Base-by-base conservation (phyloP, 1,284 basidiomycete species). In the Fomitopsis pinicola region DNA sequence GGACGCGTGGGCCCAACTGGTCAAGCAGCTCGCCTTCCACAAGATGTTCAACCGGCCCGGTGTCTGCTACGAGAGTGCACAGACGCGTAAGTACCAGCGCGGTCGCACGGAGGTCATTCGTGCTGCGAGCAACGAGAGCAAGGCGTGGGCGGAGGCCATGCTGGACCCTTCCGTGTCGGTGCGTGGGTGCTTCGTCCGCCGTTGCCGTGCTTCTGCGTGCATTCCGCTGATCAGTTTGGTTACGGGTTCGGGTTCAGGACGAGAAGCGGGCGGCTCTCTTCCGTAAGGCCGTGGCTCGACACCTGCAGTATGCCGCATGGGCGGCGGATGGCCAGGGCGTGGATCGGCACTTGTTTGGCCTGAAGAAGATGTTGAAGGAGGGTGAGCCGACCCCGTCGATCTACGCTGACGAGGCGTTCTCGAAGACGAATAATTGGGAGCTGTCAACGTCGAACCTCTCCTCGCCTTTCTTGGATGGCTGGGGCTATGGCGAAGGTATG, bases 41-140 rank as follows among this genome's bases (percentile, higher is more conserved):
- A 94, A 94, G 77, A 86, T 97, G 82, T 85, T 82, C 69, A 82
- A 83, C 28, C 84, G 92, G 26, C 88, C 91, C 5, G 91, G 86
- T 3, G 88, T 95, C 45, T 93, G 93, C 58, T 99, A 98, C 78
- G 97, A 98, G 81, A 92, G 90, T 64, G 89, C 91, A 15, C 96
- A 98, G 79, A 99, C 97, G 60, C 84, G 97, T 48, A 95, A 95
- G 76, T 99, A 88, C 82, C 88, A 94, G 73, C 83, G 84, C 14
- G 97, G 97, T 0, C 82, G 97, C 59, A 99, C 97, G 26, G 97
- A 99, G 78, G 95, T 97, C 46, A 98, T 98, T 70, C 85, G 97
- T 22, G 86, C 87, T 62, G 89, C 89, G 38, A 93, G 91, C 64
- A 83, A 83, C 62, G 94, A 99, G 79, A 89, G 86, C 70, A 89